A percentile compares a stretch with the other conserved stretches of the same genome.
Evolutionary conservation across 2,329 filamentous ascomycete species (phyloP).

Genomic region (Magnaporthiopsis rhizophila): DNA sequence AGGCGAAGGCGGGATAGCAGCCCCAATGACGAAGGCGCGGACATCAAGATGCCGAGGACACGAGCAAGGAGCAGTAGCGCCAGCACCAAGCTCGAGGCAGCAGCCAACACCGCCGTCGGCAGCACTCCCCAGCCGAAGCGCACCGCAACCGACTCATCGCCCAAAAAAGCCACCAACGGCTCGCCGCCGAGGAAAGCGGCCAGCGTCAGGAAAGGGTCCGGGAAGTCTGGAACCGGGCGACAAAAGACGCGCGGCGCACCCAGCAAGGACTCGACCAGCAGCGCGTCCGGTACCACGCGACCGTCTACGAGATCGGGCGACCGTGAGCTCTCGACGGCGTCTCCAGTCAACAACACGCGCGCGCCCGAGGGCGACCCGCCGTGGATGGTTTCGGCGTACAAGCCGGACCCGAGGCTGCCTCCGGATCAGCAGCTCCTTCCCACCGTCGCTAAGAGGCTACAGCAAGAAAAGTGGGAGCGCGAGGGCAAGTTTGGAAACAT

Average conservation of each 20-base stretch:
- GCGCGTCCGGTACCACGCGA: conserved; percentile 41
- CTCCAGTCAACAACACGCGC: conserved; percentile 40
- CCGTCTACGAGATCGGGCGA: conserved; percentile 58
- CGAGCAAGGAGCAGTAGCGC: conserved; percentile 65
- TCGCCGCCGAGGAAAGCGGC: conserved; percentile 44
- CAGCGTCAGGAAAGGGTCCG: conserved; percentile 36
- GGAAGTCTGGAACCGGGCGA: conserved; percentile 34
- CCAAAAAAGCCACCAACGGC: conserved; percentile 39
- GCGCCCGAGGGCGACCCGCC: conserved; percentile 85
- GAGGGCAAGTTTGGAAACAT: conserved; percentile 79
- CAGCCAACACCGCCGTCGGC: conserved; percentile 17
- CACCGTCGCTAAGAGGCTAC: conserved; percentile 81
- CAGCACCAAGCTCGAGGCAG: conserved; percentile 51
- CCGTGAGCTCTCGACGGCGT: conserved; percentile 33
- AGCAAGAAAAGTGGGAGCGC: conserved; percentile 92
- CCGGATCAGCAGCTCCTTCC: conserved; percentile 94
- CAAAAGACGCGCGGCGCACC: conserved; percentile 57
- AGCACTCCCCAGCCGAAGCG: conserved; percentile 23
- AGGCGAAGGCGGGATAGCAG: conserved; percentile 52
- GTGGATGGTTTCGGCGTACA: conserved; percentile 92
- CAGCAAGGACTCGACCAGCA: conserved; percentile 35
- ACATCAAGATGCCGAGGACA: conserved; percentile 50
- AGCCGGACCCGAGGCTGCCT: conserved; percentile 86
- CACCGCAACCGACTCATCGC: conserved; percentile 41
- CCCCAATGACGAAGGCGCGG: conserved; percentile 40